Percentiles rank a stretch among this genome's conserved stretches.
Conservation (phyloP, 257 asterid species). For the Penstemon barbatus region DNA sequence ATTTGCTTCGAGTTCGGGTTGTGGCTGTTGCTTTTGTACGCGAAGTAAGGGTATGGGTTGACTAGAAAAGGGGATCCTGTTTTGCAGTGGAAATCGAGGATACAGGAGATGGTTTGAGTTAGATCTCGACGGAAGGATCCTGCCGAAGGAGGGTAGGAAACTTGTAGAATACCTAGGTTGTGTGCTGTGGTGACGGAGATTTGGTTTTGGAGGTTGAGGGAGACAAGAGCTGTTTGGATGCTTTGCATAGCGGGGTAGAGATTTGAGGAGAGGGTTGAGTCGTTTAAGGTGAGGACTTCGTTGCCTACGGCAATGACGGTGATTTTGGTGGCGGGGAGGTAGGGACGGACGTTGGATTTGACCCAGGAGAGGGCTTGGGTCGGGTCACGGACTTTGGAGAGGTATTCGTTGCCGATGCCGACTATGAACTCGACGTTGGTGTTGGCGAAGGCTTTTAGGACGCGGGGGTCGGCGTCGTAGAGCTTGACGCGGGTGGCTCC, state of each 20-base stretch:
- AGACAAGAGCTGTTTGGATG: conserved; percentile 57
- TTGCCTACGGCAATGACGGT: conserved; percentile 77
- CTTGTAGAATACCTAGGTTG: conserved; percentile 61
- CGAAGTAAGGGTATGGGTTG: conserved; percentile 85
- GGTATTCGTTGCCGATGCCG: conserved; percentile 63
- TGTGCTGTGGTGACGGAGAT: conserved; percentile 79
- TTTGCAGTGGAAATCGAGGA: conserved; percentile 63
- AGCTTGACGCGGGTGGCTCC: conserved; percentile 71
- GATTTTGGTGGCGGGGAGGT: conserved; percentile 71
- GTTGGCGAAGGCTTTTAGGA: conserved; percentile 82
- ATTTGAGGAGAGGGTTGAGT: conserved; percentile 46
- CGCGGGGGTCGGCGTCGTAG: conserved; percentile 76
- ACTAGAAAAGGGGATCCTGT: conserved; percentile 66
- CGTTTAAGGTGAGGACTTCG: conserved; percentile 69
- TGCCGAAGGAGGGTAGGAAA: conserved; percentile 84
- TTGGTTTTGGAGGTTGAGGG: conserved; percentile 56
- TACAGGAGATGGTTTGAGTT: conserved; percentile 36
- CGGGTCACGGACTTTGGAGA: conserved; percentile 54
- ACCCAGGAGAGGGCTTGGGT: conserved; percentile 66
- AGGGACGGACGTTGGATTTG: conserved; percentile 55
- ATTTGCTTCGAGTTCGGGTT: conserved; percentile 38
- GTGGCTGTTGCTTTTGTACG: conserved; percentile 45
- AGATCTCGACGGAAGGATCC: conserved; percentile 67
- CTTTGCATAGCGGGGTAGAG: conserved; percentile 81
- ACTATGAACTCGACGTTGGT: conserved; percentile 72